Evolutionary conservation across 805 yeast genomes (phyloP).

Genomic region (Hanseniaspora taiwanica): DNA sequence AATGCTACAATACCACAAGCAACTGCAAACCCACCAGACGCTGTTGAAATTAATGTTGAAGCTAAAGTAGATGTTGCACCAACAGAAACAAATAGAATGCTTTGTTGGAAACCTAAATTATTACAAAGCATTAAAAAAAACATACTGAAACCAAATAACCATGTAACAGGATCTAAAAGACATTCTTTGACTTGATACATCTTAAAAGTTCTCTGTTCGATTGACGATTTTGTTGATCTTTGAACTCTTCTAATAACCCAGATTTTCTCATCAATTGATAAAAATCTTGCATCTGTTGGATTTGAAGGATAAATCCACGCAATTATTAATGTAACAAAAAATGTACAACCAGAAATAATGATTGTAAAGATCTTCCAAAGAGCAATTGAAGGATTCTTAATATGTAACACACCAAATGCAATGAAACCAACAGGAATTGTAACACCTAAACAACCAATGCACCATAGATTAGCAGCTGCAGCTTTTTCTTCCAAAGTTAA

Average conservation of each 20-base stretch:
- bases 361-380: slow-evolving; percentile 45
- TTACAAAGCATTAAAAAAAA: slow-evolving; percentile 37
- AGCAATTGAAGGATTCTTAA: slow-evolving; percentile 16
- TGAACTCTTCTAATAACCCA: slow-evolving; percentile 35
- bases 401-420: slow-evolving; percentile 26
- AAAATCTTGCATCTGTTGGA: slow-evolving; percentile 38
- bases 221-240: slow-evolving; percentile 26
- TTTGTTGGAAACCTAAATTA: slow-evolving; percentile 40
- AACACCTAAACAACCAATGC: slow-evolving; percentile 36
- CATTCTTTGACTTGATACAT: slow-evolving; percentile 37
- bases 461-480: slow-evolving; percentile 40
- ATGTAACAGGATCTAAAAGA: slow-evolving; percentile 34
- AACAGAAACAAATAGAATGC: slow-evolving; percentile 32
- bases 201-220: slow-evolving; percentile 36
- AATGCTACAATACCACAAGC: slow-evolving; percentile 28
- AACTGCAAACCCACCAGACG: slow-evolving; percentile 36
- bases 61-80: slow-evolving; percentile 29
- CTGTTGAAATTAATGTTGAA: slow-evolving; percentile 41
- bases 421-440: slow-evolving; percentile 41
- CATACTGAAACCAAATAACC: slow-evolving; percentile 27
- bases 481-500: slow-evolving; percentile 36
- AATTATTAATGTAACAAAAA: slow-evolving; percentile 25
- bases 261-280: slow-evolving; percentile 36
- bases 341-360: slow-evolving; percentile 42
- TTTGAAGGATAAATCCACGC: slow-evolving; percentile 39